Conservation (phyloP, 2,329 filamentous ascomycete species). For the Dryadomyces quercus-mongolicae region DNA sequence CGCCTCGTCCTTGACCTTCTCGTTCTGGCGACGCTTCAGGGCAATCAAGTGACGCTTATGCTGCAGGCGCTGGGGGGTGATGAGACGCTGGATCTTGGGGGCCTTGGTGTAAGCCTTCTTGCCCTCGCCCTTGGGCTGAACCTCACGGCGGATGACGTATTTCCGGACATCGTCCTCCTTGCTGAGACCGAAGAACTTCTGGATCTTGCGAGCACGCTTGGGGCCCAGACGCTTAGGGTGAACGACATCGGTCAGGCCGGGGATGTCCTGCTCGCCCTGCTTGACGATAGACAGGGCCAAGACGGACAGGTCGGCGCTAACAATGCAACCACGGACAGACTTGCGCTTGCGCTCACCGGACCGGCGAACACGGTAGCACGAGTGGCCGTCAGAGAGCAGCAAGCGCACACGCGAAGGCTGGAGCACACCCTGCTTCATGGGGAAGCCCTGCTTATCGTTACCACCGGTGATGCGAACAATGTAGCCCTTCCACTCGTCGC, state of each 20-base stretch:
- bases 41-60: constrained; percentile 98
- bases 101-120: constrained; percentile 99
- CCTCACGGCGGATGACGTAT: constrained; percentile 98
- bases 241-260: constrained; percentile 93
- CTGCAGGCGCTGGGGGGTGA: constrained; percentile 98
- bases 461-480: constrained; percentile 98
- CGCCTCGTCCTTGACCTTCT: constrained; percentile 97
- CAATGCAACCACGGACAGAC: constrained; percentile 97
- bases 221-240: constrained; percentile 98
- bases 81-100: constrained; percentile 98
- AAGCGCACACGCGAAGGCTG: constrained; percentile 97
- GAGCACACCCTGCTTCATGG: constrained; percentile 99
- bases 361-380: constrained; percentile 97
- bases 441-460: constrained; percentile 99
- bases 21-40: constrained; percentile 94
- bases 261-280: constrained; percentile 90
- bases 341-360: constrained; percentile 99
- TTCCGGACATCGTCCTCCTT: constrained; percentile 99
- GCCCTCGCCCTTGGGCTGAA: constrained; percentile 94
- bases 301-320: constrained; percentile 88
- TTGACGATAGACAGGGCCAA: constrained; percentile 93
- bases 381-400: constrained; percentile 91
- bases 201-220: constrained; percentile 99
- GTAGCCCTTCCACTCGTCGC: constrained; percentile 99
- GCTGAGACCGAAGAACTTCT: constrained; percentile 98